Evolutionary conservation across 257 asterid genomes (phyloP).

Genomic region (Rehmannia glutinosa): DNA sequence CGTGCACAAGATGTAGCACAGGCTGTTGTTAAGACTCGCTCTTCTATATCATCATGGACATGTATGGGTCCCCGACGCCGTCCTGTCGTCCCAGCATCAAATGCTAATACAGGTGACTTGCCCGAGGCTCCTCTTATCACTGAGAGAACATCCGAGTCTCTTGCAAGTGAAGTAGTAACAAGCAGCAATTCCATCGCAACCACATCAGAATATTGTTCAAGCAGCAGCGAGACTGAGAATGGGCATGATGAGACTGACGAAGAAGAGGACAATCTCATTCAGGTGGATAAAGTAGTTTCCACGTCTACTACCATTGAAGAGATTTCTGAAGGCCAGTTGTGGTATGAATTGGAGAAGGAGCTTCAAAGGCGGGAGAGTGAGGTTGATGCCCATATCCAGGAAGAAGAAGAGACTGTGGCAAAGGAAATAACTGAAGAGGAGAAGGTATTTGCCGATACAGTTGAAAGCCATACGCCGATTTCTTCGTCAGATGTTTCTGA

Average conservation of each 20-base stretch:
- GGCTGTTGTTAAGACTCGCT: slow-evolving; percentile 73
- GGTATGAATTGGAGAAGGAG: slow-evolving; percentile 83
- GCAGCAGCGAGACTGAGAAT: slow-evolving; percentile 37
- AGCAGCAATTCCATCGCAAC: slow-evolving; percentile 28
- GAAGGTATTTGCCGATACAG: slow-evolving; percentile 51
- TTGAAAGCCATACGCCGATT: slow-evolving; percentile 55
- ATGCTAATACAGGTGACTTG: slow-evolving; percentile 37
- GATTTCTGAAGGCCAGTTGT: slow-evolving; percentile 71
- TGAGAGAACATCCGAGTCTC: slow-evolving; percentile 42
- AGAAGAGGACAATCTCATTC: slow-evolving; percentile 47
- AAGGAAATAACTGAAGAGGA: slow-evolving; percentile 78
- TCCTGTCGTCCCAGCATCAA: slow-evolving; percentile 35
- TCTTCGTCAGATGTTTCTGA: slow-evolving; percentile 66
- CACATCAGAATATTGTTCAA: slow-evolving; percentile 41
- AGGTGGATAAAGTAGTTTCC: slow-evolving; percentile 33
- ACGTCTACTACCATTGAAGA: slow-evolving; percentile 43
- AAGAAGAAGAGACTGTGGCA: slow-evolving; percentile 68
- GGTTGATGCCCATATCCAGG: slow-evolving; percentile 39
- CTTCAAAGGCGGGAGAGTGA: slow-evolving; percentile 58
- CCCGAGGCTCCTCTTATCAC: slow-evolving; percentile 45
- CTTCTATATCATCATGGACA: slow-evolving; percentile 76
- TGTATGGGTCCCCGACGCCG: slow-evolving; percentile 93
- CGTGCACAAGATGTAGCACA: slow-evolving; percentile 94
- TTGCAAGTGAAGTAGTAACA: slow-evolving; percentile 31
- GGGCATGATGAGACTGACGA: slow-evolving; percentile 62